Base-by-base conservation (phyloP, 2,329 filamentous ascomycete species). In the Colletotrichum australisinense region DNA sequence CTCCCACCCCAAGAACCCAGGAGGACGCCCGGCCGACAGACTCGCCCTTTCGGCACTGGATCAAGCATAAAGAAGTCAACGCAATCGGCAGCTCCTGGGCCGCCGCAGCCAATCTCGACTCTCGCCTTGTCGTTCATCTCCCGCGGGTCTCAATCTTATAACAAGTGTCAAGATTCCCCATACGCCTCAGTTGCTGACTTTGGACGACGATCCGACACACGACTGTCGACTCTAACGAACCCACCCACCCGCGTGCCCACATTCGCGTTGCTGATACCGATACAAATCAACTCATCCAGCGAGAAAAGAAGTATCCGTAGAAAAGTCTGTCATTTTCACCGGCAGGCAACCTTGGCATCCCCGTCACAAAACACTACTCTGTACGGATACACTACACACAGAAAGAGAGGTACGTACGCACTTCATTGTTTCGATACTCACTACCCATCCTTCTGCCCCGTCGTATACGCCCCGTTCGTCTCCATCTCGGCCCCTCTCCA, bases 201-300 rank as follows among this genome's bases (percentile, higher is more conserved):
- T 69, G 65, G 69, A 72, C 65, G 69, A 72, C 65, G 69, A 63
- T 72, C 58, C 58, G 38, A 69, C 49, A 72, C 57, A 56, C 57
- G 69, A 71, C 57, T n/a, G 38, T 53, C 22, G 57, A 63, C 64
- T 58, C 35, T 46, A n/a, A 52, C 16, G 28, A 57, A 72, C 68
- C 64, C 69, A 68, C 68, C 64, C 64, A 68, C 64, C 12, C 32
- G 0, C 24, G 35, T 22, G 58, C 55, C 68, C 68, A 70, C 24
- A 49, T 59, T 42, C 30, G 42, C 62, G 42, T 46, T 55, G 67
- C 67, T 60, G 52, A 38, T 35, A 35, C 28, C 19, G 56, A 12
- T n/a, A 35, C 53, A 35, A 63, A 63, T 32, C 53, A 30, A 38
- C 52, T 55, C 2, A 24, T 55, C 46, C 46, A 63, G 53, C 8